Base-by-base conservation (phyloP, 2,329 filamentous ascomycete genomes). In the Hypoxylon sp. region DNA sequence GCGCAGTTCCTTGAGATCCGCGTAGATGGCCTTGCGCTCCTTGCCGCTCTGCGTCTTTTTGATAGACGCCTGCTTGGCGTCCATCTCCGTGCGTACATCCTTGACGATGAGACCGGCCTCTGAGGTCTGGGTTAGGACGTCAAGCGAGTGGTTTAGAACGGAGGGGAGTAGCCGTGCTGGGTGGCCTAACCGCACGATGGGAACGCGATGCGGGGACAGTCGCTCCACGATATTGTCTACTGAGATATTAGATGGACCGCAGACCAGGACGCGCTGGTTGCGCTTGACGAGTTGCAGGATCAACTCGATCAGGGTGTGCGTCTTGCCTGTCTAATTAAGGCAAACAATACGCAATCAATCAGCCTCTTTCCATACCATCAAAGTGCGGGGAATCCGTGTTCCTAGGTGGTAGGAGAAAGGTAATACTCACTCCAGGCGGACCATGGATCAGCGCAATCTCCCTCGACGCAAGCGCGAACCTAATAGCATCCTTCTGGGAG, bases 181-280 rank as follows among this genome's bases (percentile, higher is more conserved):
- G 79, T 99, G 96, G 0, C 96, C 96, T 0, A 99, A 88, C 1
- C 96, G 91, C 37, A 98, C 88, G 75, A 98, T 94, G 0, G 94
- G 91, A 1, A 98, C 86, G 76, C 94, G 94, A 79, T 95, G 92
- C 0, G 92, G 90, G 1, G 94, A 89, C 1, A 98, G 87, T 6
- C 96, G 90, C 81, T 99, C 96, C 7, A 98, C 95, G 64, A 99
- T 97, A 77, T 99, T 99, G 85, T 99, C 96, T 0, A 99, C 96
- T 0, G 94, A 96, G 74, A 99, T 95, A 78, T 99, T 99, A 31
- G 94, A 97, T 0, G 96, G 96, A 0, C 95, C 96, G 76, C 96
- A 98, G n/a, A 98, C 95, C 1, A 98, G 85, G 10, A 98, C 85
- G 1, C 94, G 89, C 60, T 91, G 86, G 35, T 90, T 87, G 25